Evolutionary conservation across 768 basidiomycete genomes (phyloP).

Genomic region (Podaxis sp.): DNA sequence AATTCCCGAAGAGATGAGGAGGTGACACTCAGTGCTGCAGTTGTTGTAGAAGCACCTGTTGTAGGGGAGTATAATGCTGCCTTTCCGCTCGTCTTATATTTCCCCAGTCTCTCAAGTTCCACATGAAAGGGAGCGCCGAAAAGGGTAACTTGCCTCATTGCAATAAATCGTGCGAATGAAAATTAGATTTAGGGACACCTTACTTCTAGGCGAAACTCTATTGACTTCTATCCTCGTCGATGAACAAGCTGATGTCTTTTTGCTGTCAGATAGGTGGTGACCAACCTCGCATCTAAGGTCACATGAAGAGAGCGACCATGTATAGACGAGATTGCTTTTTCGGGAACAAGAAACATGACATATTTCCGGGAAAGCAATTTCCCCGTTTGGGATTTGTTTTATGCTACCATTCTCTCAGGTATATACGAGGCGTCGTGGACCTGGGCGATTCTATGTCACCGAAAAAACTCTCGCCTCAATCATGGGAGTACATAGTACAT

Average conservation of each 20-base stretch:
- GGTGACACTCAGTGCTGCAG: background rate
- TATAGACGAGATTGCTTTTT: constrained; percentile 6
- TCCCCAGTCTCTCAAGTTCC: background rate
- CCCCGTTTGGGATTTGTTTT: constrained; percentile 3
- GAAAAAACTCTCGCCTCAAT: background rate
- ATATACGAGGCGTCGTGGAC: background rate
- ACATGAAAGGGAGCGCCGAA: constrained; percentile 2
- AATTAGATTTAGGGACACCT: background rate
- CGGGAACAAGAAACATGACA: background rate
- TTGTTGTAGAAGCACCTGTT: background rate
- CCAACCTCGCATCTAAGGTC: background rate
- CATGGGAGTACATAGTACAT: background rate
- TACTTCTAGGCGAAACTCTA: background rate
- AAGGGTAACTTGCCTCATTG: background rate
- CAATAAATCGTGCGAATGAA: background rate
- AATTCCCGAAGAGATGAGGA: background rate
- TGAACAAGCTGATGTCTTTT: background rate
- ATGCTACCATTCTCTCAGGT: background rate
- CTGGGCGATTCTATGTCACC: background rate
- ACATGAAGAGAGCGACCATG: background rate
- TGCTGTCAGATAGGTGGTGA: background rate
- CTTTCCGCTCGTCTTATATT: background rate
- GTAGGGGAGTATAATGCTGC: background rate
- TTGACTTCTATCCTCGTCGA: background rate
- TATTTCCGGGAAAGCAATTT: background rate